Percentiles rank a stretch among this genome's conserved stretches.
Evolutionary conservation across 441 rosid genomes (phyloP).

Genomic region (Croton laevigatus): DNA sequence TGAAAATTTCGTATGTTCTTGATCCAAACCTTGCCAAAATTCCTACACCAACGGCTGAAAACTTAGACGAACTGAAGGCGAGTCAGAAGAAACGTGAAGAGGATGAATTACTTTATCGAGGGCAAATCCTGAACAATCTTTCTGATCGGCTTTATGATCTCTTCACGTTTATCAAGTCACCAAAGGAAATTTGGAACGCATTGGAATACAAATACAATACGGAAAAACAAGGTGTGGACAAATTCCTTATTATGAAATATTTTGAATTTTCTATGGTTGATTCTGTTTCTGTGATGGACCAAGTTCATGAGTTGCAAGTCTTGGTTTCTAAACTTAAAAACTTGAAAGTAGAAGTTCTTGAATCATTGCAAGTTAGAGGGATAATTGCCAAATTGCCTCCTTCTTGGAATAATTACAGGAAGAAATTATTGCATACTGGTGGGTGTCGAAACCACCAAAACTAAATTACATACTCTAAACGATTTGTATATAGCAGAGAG

Average conservation of each 20-base stretch:
- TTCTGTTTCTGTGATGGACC: neutral
- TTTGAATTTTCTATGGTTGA: no score
- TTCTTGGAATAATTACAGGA: constrained; percentile 19
- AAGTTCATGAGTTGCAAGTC: constrained; percentile 12
- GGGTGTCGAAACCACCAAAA: no score
- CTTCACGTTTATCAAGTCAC: neutral
- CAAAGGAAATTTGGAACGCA: neutral
- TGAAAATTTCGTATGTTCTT: neutral
- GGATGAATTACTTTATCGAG: neutral
- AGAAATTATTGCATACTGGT: no score
- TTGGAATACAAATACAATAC: neutral
- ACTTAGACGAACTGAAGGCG: neutral
- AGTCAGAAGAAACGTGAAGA: neutral
- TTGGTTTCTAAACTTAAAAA: constrained; percentile 6
- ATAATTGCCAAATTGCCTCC: constrained; percentile 18
- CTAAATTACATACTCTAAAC: no score
- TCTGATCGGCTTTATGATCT: neutral
- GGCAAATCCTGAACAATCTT: neutral
- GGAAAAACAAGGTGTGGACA: neutral
- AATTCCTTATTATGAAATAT: no score
- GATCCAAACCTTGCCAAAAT: no score
- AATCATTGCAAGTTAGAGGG: neutral
- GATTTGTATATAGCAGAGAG: no score
- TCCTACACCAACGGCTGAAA: neutral
- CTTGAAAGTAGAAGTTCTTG: neutral